Base-by-base conservation (phyloP, 441 rosid species). In the Jatropha multifida region DNA sequence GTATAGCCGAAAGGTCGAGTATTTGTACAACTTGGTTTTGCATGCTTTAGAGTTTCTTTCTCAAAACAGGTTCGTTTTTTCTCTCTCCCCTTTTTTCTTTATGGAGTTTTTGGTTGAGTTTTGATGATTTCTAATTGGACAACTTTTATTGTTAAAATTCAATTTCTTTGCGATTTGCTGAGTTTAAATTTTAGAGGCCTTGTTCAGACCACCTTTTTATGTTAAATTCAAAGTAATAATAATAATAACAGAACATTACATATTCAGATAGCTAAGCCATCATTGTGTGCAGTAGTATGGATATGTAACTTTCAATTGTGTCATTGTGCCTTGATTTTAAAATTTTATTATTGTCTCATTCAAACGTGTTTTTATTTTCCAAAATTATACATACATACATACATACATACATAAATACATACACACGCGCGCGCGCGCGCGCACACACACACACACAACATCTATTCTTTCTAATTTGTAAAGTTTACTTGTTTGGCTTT, bases 1-100 rank as follows among this genome's bases (percentile, higher is more conserved):
- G 61, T 94, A 94, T 68, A 90, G 97, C 86, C 84, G 95, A 82
- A 94, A 94, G 80, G 98, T 94, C 10, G 98, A 94, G 84, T 94
- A 94, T 83, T 79, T 94, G 37, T 92, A 92, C 83, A 90, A 83
- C 79, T 86, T 94, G 88, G 97, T 94, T 64, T 81, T 94, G 77
- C 97, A 92, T 80, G 85, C 95, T 52, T 87, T 94, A 88, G 97
- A 92, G 81, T 94, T 90, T 86, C 88, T 94, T 77, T 92, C 97
- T 48, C 84, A 86, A 67, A 88, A 87, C 79, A 90, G 97, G 97
- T 94, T 68, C 41, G 67, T 58, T 64, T 55, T 62, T 1, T 14
- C 2, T 23, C 63, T 20, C 46, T 38, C 5, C 42, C 1, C 46
- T 41, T 11, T 1, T 49, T 52, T 51, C 4, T 62, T 62, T 18